A percentile compares a stretch with the other conserved stretches of the same genome.
Evolutionary conservation across 257 asterid genomes (phyloP).

Genomic region (Nicotiana undulata): DNA sequence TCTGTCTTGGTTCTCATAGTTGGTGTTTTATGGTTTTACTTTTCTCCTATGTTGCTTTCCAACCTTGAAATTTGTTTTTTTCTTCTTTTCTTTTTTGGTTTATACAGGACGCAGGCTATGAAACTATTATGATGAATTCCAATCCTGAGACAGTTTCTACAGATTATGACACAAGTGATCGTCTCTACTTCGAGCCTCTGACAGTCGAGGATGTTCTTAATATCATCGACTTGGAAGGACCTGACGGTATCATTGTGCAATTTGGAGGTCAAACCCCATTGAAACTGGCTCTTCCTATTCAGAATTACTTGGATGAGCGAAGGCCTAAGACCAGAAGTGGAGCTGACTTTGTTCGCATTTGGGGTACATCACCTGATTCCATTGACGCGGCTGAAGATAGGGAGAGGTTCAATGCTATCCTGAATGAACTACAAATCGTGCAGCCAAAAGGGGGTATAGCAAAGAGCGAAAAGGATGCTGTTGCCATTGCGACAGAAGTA

Average conservation of each 20-base stretch:
- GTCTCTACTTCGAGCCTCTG: slow-evolving; percentile 89
- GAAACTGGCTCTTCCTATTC: slow-evolving; percentile 69
- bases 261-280: slow-evolving; percentile 96
- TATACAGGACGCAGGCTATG: slow-evolving; percentile 75
- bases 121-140: slow-evolving; percentile 94
- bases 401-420: slow-evolving; percentile 72
- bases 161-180: slow-evolving; percentile 90
- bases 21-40: neutral
- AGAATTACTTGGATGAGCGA: slow-evolving; percentile 56
- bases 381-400: slow-evolving; percentile 97
- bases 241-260: slow-evolving; percentile 91
- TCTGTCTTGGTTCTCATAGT: neutral
- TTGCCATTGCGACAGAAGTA: slow-evolving; percentile 69
- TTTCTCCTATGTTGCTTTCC: neutral
- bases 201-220: slow-evolving; percentile 86
- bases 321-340: slow-evolving; percentile 58
- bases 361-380: slow-evolving; percentile 95
- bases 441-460: slow-evolving; percentile 96
- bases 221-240: slow-evolving; percentile 77
- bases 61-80: neutral
- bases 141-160: slow-evolving; percentile 94
- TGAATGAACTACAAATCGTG: slow-evolving; percentile 65
- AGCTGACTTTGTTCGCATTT: slow-evolving; percentile 57
- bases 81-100: neutral
- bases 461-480: slow-evolving; percentile 75